Conservation (phyloP, 805 yeast genomes). For the Kregervanrija pseudodelftensis region DNA sequence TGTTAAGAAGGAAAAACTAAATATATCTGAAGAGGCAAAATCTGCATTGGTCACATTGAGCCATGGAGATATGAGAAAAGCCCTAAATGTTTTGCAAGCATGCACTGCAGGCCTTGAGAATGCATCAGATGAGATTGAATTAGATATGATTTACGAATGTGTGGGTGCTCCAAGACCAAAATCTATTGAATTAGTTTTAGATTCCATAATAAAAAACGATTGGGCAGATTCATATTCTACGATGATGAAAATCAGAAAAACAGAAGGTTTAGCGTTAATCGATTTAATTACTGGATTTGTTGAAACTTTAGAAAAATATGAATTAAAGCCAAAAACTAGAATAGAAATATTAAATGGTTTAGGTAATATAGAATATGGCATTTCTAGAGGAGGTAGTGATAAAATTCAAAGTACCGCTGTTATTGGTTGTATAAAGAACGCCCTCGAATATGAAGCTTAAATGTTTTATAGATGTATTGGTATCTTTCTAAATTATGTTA, state of each 20-base stretch:
- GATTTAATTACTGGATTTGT: slow-evolving; percentile 77
- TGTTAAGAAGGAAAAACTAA: slow-evolving; percentile 57
- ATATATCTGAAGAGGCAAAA: slow-evolving; percentile 52
- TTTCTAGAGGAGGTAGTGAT: slow-evolving; percentile 88
- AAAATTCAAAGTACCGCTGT: slow-evolving; percentile 85
- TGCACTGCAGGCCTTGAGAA: slow-evolving; percentile 70
- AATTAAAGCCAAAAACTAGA: slow-evolving; percentile 56
- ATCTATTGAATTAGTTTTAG: slow-evolving; percentile 69
- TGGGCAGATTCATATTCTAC: slow-evolving; percentile 76
- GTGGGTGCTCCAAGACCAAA: slow-evolving; percentile 93
- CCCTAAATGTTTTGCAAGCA: slow-evolving; percentile 89
- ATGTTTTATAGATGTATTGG: not conserved
- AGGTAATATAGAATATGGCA: slow-evolving; percentile 85
- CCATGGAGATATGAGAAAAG: slow-evolving; percentile 96
- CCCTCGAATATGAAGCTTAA: slow-evolving; percentile 41
- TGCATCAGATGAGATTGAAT: slow-evolving; percentile 46
- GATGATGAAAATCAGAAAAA: slow-evolving; percentile 53
- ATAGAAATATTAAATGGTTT: slow-evolving; percentile 60
- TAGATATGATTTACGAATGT: slow-evolving; percentile 81
- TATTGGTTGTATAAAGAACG: slow-evolving; percentile 74
- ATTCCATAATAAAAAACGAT: slow-evolving; percentile 75
- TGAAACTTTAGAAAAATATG: slow-evolving; percentile 60
- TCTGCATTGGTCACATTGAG: slow-evolving; percentile 61
- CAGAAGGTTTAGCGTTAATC: slow-evolving; percentile 82
- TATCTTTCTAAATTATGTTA: no score